Evolutionary conservation across 768 basidiomycete genomes (phyloP), one percentile per base, ranked within the genome.

Genomic region (Termitomyces titanicus): DNA sequence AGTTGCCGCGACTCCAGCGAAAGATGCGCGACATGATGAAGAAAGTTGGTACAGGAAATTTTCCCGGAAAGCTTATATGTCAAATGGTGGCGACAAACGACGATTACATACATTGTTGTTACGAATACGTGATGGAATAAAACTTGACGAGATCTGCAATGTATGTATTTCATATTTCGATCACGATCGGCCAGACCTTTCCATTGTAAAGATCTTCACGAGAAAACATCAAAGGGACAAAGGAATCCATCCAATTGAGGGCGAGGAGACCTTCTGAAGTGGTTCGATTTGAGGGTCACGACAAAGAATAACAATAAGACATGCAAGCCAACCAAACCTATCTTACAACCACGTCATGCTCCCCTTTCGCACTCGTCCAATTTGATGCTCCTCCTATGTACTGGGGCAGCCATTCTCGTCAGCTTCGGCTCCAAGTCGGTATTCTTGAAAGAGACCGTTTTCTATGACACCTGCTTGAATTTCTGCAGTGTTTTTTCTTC

Each of bases 1-100:
- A n/a, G n/a, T 63, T 62, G n/a, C 66, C 61, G 17, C 69, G 69
- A 37, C 57, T 56, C 72, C 73, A 73, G n/a, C 71, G 70, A 55
- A 69, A 59, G 49, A 66, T 61, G 56, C 57, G 63, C 47, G 64
- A 63, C 60, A 67, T 57, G n/a, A n/a, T n/a, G n/a, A n/a, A n/a
- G n/a, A n/a, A n/a, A n/a, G n/a, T n/a, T n/a, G n/a, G n/a, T n/a
- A 40, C 45, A 33, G 20, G 18, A 52, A 46, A 38, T 54, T 60
- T 53, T 39, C 25, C 15, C 34, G 46, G 35, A 46, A 34, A 22
- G 39, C 48, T 63, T 63, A 63, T 55, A 40, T 34, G 47, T 56
- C 54, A 45, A n/a, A n/a, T n/a, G n/a, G n/a, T n/a, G 45, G 40
- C 51, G 53, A 52, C 53, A 53, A 43, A 56, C 46, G 44, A 53